Base-by-base conservation (phyloP, 1,284 basidiomycete species). In the Ganoderma sinense region DNA sequence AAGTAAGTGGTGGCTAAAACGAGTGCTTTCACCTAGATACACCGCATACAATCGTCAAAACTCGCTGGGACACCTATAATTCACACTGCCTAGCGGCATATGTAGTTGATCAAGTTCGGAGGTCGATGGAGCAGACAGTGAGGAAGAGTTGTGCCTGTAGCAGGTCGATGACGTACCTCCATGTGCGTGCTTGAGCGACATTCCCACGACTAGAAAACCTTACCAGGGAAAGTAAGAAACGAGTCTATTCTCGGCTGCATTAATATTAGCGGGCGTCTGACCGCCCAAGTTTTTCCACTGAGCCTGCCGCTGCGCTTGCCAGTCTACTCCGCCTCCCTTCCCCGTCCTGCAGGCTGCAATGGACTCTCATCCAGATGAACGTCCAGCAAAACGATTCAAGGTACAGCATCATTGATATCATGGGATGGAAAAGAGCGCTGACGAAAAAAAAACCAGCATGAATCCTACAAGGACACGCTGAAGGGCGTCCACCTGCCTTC, bases 401-500 rank as follows among this genome's bases (percentile, higher is more conserved):
- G 82, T 82, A 55, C 33, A 55, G 20, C 62, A 18, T 18, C 55
- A 11, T 61, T 2, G 0, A 40, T 33, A 11, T 39, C 7, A 16
- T 55, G 20, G 0, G 39, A 3, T 20, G 7, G 10, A 3, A 11
- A 26, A 0, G 7, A 4, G n/a, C 29, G 14, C 48, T 41, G 10
- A 45, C 11, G 43, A 14, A 5, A 6, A 20, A 55, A 6, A 20
- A 55, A 56, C 10, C 74, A 94, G 92, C 85, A 93, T 78, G 89
- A 93, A 82, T 94, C 93, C 0, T 91, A 94, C 75, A 85, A 88
- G 70, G 82, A 88, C 71, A 84, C 85, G 0, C 77, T 95, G 39
- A 92, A 91, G 78, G 84, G 87, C 10, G 91, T 95, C 1, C 94
- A 94, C 76, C 80, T 92, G 1, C 90, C 91, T 3, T 89, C 92